phyloP scores from a whole-genome alignment of 352 stramenopile genomes.

The Globisporangium splendens region DNA sequence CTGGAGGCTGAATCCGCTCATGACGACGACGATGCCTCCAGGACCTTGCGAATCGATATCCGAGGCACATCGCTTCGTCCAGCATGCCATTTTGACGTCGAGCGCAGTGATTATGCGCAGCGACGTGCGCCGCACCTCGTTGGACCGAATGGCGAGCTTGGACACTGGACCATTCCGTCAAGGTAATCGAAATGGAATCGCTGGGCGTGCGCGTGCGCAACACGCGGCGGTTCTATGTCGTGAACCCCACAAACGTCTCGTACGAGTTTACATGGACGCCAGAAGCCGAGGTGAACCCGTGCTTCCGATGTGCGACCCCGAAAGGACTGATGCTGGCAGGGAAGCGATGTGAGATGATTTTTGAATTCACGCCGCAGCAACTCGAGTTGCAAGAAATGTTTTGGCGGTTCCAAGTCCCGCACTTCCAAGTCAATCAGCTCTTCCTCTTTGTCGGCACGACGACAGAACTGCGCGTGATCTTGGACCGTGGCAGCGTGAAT shows the following conservation, averaged over 20 bases:
- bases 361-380: conserved; percentile 93
- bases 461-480: conserved; percentile 83
- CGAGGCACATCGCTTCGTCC: conserved; percentile 77
- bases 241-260: conserved; percentile 91
- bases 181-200: conserved; percentile 91
- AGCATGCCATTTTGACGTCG: conserved; percentile 92
- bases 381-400: conserved; percentile 90
- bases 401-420: conserved; percentile 87
- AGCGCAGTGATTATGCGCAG: conserved; percentile 85
- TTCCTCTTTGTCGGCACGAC: conserved; percentile 93
- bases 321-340: conserved; percentile 91
- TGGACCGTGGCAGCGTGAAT: conserved; percentile 89
- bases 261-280: conserved; percentile 94
- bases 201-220: conserved; percentile 90
- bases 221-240: conserved; percentile 90
- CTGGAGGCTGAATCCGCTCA: conserved; percentile 21
- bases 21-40: not conserved
- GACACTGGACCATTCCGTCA: conserved; percentile 81
- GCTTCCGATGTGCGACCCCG: conserved; percentile 88
- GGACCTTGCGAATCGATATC: conserved; percentile 47
- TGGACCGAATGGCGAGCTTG: conserved; percentile 82
- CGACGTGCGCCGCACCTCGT: conserved; percentile 56
- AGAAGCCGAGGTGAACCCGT: conserved; percentile 64
- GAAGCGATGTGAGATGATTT: conserved; percentile 94
- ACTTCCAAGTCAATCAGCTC: conserved; percentile 87